Conservation (phyloP, 1,284 basidiomycete species). For the Ceratobasidium sp. region DNA sequence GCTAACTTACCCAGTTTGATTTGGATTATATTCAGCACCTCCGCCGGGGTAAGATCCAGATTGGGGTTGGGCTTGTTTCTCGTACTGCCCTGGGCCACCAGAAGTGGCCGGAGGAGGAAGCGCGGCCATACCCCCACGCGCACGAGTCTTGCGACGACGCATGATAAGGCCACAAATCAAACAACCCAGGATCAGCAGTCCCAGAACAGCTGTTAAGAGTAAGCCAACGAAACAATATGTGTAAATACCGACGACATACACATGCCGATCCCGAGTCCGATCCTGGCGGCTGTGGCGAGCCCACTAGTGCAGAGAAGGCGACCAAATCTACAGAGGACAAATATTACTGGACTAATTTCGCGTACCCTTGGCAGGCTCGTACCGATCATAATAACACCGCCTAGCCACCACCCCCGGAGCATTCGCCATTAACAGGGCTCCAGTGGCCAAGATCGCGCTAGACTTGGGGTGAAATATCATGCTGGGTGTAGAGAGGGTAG, state of each 20-base stretch:
- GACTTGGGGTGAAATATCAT: not conserved
- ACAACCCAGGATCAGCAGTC: conserved; percentile 12
- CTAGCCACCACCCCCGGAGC: not conserved
- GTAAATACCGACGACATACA: not conserved
- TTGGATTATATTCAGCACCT: conserved; percentile 6
- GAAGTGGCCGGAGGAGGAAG: conserved; percentile 20
- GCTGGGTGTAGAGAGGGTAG: not conserved
- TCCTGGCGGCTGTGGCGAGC: conserved; percentile 27
- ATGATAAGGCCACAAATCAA: conserved; percentile 7
- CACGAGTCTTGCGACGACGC: conserved; percentile 28
- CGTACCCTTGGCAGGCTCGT: not conserved
- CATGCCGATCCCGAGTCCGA: conserved; percentile 28
- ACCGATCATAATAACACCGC: conserved; percentile 29
- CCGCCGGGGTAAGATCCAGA: conserved; percentile 24
- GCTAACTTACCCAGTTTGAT: not conserved
- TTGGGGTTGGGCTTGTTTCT: conserved; percentile 18
- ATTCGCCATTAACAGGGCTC: not conserved
- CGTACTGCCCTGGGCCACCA: conserved; percentile 24
- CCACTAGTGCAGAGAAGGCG: conserved; percentile 24
- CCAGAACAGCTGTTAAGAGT: conserved; percentile 10
- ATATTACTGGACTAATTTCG: not conserved
- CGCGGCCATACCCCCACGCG: not conserved
- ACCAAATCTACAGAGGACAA: not conserved
- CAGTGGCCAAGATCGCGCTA: not conserved
- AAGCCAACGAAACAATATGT: not conserved